Base-by-base conservation (phyloP, 257 asterid species). In the Echites panduratus region DNA sequence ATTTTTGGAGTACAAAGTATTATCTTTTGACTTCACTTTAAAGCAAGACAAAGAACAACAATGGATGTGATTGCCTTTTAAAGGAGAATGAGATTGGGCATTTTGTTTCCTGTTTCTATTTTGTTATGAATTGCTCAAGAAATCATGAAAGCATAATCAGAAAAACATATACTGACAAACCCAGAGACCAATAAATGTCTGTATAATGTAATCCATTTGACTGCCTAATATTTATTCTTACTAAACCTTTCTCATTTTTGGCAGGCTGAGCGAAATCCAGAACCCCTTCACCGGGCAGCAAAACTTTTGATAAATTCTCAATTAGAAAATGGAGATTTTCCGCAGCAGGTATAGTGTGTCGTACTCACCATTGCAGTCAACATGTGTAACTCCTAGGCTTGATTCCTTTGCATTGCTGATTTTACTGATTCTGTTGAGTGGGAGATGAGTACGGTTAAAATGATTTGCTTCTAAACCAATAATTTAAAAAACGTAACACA, bases 271-370 rank as follows among this genome's bases (percentile, higher is more conserved):
- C 91, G 98, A 79, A 90, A 93, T 80, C 87, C 95, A 29, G 75
- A 77, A 47, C 97, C 97, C 67, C 81, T 93, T 83, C 96, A 93
- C 81, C 85, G 85, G 48, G 98, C 96, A 78, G 96, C 97, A 53
- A 88, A 91, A 81, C 75, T 84, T 69, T 78, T 93, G 27, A 93
- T 93, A 75, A 93, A 93, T 80, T 87, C 97, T 77, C 98, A 93
- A 75, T 75, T 77, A 67, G 98, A 93, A 81, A 84, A 93, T 80
- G 98, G 97, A 81, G 98, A 93, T 87, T 93, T 79, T 74, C 97
- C 97, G 16, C 98, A 93, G 69, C 86, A 93, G 97, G 98, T 89
- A 87, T 76, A 58, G n/a, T n/a, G n/a, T n/a, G n/a, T n/a, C n/a
- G n/a, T n/a, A n/a, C 68, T 71, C 50, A 72, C 38, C 56, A 66